Percentiles rank a stretch among this genome's conserved stretches.
phyloP scores from a whole-genome alignment of 2,329 filamentous ascomycete species.

The Fusarium cicatricum region DNA sequence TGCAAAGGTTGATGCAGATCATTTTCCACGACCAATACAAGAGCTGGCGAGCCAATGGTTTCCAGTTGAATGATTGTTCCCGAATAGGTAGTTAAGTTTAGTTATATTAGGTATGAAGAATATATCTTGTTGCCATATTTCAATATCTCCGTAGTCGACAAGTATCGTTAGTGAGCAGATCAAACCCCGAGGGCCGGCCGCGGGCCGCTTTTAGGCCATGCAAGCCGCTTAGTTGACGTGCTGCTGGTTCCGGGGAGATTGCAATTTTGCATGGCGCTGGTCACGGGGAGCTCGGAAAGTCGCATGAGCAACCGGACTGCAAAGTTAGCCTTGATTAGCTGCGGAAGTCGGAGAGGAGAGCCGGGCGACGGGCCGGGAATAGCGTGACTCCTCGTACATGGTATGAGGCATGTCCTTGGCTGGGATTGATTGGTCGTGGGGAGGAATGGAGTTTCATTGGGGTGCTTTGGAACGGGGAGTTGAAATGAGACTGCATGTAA shows the following conservation, averaged over 20 bases:
- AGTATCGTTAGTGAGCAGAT: too few relatives aligned
- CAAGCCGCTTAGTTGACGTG: too few relatives aligned
- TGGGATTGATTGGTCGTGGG: background rate
- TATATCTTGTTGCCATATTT: too few relatives aligned
- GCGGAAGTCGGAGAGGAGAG: conserved; percentile 31
- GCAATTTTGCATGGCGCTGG: background rate
- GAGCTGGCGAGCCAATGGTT: conserved; percentile 25
- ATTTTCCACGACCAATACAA: conserved; percentile 18
- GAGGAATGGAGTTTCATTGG: background rate
- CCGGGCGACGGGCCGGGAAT: conserved; percentile 24
- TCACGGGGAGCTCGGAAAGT: conserved; percentile 32
- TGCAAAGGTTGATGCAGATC: conserved; percentile 3
- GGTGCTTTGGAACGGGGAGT: background rate
- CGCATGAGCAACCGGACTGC: conserved; percentile 12
- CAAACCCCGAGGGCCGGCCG: too few relatives aligned
- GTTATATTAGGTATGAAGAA: too few relatives aligned
- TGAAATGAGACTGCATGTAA: background rate
- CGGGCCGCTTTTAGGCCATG: too few relatives aligned
- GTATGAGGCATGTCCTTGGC: background rate
- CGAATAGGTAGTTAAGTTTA: too few relatives aligned
- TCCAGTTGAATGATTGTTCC: conserved; percentile 11
- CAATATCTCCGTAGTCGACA: too few relatives aligned
- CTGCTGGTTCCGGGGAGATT: too few relatives aligned
- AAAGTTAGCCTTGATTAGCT: conserved; percentile 16
- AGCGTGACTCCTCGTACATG: conserved; percentile 2